Conservation (phyloP, 2,329 filamentous ascomycete genomes). For the Lasiodiplodia sp. region DNA sequence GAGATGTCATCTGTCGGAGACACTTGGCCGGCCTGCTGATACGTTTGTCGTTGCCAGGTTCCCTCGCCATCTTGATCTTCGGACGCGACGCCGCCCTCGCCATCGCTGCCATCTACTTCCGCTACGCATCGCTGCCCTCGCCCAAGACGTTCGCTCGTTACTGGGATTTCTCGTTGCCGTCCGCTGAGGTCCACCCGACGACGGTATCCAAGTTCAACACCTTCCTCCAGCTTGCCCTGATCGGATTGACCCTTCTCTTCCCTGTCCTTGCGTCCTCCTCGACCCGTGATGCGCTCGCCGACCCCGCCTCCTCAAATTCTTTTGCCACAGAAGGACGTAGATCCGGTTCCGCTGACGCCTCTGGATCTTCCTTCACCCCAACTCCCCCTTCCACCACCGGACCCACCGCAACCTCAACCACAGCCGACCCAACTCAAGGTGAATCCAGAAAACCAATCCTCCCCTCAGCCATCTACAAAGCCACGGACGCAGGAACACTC, state of each 20-base stretch:
- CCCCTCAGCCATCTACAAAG: slow-evolving; percentile 1
- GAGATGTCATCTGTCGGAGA: slow-evolving; percentile 26
- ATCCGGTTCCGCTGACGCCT: slow-evolving; percentile 2
- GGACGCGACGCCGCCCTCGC: slow-evolving; percentile 85
- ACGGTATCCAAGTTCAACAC: slow-evolving; percentile 91
- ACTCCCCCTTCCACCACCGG: not conserved
- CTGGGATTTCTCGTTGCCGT: slow-evolving; percentile 96
- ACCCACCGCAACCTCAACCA: not conserved
- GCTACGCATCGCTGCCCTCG: slow-evolving; percentile 90
- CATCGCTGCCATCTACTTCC: slow-evolving; percentile 89
- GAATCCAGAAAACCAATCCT: not conserved
- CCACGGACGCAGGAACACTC: slow-evolving; percentile 35
- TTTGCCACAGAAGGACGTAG: slow-evolving; percentile 15
- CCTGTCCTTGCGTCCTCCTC: slow-evolving; percentile 67
- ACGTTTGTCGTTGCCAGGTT: slow-evolving; percentile 60
- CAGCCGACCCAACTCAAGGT: not conserved
- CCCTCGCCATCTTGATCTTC: slow-evolving; percentile 88
- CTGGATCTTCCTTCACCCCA: slow-evolving; percentile 14
- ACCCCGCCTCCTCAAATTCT: slow-evolving; percentile 23
- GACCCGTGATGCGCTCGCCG: slow-evolving; percentile 5
- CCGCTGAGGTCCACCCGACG: slow-evolving; percentile 83
- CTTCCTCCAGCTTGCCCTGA: slow-evolving; percentile 84
- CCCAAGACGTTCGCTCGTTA: slow-evolving; percentile 93
- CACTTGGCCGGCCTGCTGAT: slow-evolving; percentile 13
- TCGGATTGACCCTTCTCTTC: slow-evolving; percentile 82